phyloP scores from a whole-genome alignment of 108 stramenopile genomes.

The Nitzschia putrida region DNA sequence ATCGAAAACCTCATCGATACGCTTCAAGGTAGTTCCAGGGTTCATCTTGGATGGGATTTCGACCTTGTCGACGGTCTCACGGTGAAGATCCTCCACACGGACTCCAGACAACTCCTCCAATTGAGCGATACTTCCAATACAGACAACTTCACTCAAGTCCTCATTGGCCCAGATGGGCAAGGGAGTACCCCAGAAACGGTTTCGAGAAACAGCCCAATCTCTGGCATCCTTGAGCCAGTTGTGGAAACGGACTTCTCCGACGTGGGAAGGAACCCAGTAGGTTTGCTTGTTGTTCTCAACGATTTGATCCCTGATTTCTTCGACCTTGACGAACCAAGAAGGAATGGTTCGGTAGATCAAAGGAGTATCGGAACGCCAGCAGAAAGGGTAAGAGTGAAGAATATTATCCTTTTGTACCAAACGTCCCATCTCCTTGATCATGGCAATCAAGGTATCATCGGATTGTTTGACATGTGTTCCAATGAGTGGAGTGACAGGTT shows the following conservation, averaged over 20 bases:
- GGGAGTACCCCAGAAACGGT: slow-evolving; percentile 99
- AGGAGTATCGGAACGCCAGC: slow-evolving; percentile 99
- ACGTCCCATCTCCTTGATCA: slow-evolving; percentile 85
- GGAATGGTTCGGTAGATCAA: slow-evolving; percentile 99
- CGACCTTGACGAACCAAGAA: slow-evolving; percentile 98
- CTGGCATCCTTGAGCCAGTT: slow-evolving; percentile 97
- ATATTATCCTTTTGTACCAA: slow-evolving; percentile 91
- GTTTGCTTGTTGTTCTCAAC: slow-evolving; percentile 95
- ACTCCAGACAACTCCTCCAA: slow-evolving; percentile 87
- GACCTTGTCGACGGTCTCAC: slow-evolving; percentile 93
- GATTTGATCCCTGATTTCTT: slow-evolving; percentile 92
- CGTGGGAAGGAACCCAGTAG: slow-evolving; percentile 95
- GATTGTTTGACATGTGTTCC: slow-evolving; percentile 95
- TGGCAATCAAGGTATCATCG: slow-evolving; percentile 86
- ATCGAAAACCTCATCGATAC: slow-evolving; percentile 99
- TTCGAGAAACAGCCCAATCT: slow-evolving; percentile 99
- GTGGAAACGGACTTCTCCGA: slow-evolving; percentile 98
- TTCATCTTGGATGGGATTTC: slow-evolving; percentile 95
- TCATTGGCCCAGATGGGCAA: slow-evolving; percentile 99
- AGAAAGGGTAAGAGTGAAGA: slow-evolving; percentile 98
- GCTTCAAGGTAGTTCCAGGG: slow-evolving; percentile 78
- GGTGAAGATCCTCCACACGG: slow-evolving; percentile 90
- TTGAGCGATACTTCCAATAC: slow-evolving; percentile 94
- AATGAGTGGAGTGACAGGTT: slow-evolving; percentile 77
- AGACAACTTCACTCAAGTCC: slow-evolving; percentile 90